Percentiles rank a stretch among this genome's conserved stretches.
phyloP scores from a whole-genome alignment of 257 asterid species.

The Solanum peruvianum region DNA sequence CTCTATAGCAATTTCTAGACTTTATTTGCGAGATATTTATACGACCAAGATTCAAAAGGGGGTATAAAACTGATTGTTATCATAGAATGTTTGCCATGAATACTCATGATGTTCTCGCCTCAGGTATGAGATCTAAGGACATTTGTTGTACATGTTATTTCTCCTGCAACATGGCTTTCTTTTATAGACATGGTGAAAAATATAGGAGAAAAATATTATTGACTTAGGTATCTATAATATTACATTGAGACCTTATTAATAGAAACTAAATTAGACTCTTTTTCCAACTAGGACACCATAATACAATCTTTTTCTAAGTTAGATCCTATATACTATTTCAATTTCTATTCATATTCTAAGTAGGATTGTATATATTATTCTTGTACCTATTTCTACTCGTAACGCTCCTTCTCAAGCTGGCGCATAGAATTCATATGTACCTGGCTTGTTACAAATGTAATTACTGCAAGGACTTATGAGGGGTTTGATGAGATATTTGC shows the following conservation, averaged over 20 bases:
- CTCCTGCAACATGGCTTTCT: background rate
- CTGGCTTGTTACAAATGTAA: background rate
- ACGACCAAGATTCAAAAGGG: background rate
- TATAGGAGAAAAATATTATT: background rate
- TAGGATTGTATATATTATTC: background rate
- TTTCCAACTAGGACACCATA: background rate
- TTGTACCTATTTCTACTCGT: background rate
- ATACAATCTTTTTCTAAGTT: background rate
- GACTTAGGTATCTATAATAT: background rate
- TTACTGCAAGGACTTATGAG: background rate
- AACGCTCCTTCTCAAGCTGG: no score
- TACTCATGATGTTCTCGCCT: background rate
- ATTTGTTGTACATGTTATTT: background rate
- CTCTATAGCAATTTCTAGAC: background rate
- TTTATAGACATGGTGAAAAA: background rate
- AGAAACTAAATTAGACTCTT: background rate
- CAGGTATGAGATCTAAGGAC: background rate
- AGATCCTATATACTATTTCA: background rate
- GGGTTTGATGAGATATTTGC: background rate
- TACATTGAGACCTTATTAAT: background rate
- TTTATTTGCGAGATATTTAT: background rate
- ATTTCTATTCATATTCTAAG: background rate
- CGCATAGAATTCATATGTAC: background rate
- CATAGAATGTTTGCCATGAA: background rate
- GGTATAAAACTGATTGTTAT: background rate